Conservation (phyloP, 176 grass and related monocot genomes). For the Aegilops speltoides region DNA sequence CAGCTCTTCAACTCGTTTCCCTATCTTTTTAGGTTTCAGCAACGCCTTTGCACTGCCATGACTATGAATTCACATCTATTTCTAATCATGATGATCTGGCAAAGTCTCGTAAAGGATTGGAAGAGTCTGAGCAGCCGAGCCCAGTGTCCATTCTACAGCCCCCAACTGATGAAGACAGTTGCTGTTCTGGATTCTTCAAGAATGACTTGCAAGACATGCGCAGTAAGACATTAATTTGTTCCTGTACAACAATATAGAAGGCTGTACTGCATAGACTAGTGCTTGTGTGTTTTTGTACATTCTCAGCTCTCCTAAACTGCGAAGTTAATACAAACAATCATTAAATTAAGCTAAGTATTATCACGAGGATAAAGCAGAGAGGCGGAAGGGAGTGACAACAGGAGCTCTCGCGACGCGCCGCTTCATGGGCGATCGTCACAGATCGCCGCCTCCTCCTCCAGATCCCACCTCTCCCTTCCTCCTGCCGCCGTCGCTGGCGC, state of each 20-base stretch:
- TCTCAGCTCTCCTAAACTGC: not conserved
- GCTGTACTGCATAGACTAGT: not conserved
- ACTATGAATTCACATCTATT: constrained; percentile 23
- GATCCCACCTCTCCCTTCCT: no score
- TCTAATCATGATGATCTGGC: constrained; percentile 24
- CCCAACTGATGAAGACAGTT: constrained; percentile 51
- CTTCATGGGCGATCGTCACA: no score
- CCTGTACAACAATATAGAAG: not conserved
- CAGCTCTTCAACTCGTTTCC: constrained; percentile 3
- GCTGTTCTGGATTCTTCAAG: constrained; percentile 41
- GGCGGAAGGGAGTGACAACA: no score
- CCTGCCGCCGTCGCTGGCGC: no score
- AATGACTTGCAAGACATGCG: constrained; percentile 31
- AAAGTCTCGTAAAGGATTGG: constrained; percentile 34
- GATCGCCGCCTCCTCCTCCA: no score
- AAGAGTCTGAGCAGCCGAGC: constrained; percentile 58
- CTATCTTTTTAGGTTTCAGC: constrained; percentile 21
- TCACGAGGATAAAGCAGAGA: no score
- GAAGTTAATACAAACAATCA: not conserved
- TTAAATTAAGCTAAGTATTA: not conserved
- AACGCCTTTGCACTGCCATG: constrained; percentile 3
- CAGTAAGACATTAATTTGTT: no score
- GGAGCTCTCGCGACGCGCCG: no score
- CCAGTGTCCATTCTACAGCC: constrained; percentile 62
- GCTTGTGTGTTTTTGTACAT: not conserved